A percentile compares a stretch with the other conserved stretches of the same genome.
Evolutionary conservation across 2,329 filamentous ascomycete species (phyloP).

Genomic region (Rhynchosporium secalis): DNA sequence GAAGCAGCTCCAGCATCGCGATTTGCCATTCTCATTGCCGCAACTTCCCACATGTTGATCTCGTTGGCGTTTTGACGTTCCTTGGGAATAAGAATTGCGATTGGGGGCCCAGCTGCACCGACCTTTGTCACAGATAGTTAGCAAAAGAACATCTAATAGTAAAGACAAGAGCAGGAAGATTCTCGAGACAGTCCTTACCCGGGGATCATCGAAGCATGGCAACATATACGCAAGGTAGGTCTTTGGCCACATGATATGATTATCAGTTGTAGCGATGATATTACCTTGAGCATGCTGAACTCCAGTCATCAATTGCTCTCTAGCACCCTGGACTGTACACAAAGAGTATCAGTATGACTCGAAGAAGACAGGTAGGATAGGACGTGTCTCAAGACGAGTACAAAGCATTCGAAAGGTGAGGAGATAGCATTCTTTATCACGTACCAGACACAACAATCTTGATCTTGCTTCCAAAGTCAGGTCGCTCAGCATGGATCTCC

Average conservation of each 20-base stretch:
- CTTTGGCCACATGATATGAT: constrained; percentile 8
- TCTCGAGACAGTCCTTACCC: not conserved
- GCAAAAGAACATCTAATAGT: not conserved
- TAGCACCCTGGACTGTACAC: not conserved
- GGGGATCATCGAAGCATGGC: constrained; percentile 9
- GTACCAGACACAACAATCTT: not conserved
- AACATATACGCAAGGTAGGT: constrained; percentile 9
- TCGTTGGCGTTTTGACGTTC: not conserved
- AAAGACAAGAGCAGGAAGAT: not conserved
- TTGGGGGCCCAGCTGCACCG: constrained; percentile 6
- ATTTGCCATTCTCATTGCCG: not conserved
- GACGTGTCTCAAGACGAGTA: too few species aligned
- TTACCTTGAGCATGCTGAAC: not conserved
- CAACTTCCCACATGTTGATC: constrained; percentile 14
- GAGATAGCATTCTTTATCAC: too few species aligned
- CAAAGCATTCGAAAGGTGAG: too few species aligned
- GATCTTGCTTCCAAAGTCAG: not conserved
- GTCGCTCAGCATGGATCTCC: not conserved
- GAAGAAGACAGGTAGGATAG: too few species aligned
- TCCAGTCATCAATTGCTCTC: constrained; percentile 6
- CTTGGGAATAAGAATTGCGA: constrained; percentile 9
- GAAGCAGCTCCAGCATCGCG: not conserved
- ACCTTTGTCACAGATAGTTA: not conserved
- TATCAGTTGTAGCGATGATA: constrained; percentile 10
- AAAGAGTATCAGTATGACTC: too few species aligned